Evolutionary conservation across 2,329 filamentous ascomycete species (phyloP).

Genomic region (Canariomyces notabilis): DNA sequence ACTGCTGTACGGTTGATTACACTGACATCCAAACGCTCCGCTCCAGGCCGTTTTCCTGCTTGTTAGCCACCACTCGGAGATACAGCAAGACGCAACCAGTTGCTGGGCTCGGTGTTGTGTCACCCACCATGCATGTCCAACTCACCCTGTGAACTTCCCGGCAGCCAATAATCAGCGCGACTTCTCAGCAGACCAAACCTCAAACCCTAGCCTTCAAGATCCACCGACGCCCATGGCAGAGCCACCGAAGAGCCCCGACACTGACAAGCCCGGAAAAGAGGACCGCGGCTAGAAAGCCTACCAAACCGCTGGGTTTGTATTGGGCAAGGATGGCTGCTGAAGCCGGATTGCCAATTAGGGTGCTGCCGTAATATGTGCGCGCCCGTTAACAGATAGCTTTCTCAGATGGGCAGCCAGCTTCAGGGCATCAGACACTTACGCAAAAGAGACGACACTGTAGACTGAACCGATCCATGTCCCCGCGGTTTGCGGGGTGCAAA

Average conservation of each 20-base stretch:
- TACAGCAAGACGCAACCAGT: too few species aligned
- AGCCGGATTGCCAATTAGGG: slow-evolving; percentile 22
- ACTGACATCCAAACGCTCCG: neutral
- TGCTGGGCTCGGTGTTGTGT: too few species aligned
- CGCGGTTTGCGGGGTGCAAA: slow-evolving; percentile 23
- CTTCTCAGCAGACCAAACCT: neutral
- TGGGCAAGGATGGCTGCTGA: slow-evolving; percentile 22
- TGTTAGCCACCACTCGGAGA: too few species aligned
- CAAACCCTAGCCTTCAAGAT: slow-evolving; percentile 20
- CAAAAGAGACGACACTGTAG: slow-evolving; percentile 28
- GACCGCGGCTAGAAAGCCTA: slow-evolving; percentile 25
- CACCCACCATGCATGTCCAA: neutral
- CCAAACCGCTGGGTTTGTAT: slow-evolving; percentile 17
- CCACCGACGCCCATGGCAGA: slow-evolving; percentile 20
- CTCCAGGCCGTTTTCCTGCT: neutral
- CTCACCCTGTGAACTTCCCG: neutral
- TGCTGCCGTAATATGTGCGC: slow-evolving; percentile 5
- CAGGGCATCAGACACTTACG: slow-evolving; percentile 16
- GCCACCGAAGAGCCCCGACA: slow-evolving; percentile 22
- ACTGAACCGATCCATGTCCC: slow-evolving; percentile 29
- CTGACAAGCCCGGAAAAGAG: slow-evolving; percentile 23
- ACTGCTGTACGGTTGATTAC: neutral
- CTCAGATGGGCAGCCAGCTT: too few species aligned
- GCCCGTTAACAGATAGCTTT: neutral
- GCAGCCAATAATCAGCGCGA: neutral